A percentile compares a stretch with the other conserved stretches of the same genome.
Conservation (phyloP, 495 filamentous ascomycete species). For the Penicillium fimorum region DNA sequence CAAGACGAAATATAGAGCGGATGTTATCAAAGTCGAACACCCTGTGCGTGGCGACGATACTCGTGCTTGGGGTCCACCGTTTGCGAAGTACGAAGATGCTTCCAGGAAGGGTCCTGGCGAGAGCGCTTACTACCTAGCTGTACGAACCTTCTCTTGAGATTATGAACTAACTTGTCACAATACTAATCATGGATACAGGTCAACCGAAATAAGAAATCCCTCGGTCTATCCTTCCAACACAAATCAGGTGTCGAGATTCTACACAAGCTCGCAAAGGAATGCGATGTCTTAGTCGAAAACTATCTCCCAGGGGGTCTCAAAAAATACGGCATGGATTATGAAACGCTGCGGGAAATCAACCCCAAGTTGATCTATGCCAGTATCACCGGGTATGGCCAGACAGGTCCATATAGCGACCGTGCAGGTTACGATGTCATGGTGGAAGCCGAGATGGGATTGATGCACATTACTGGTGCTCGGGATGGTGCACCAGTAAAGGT, state of each 20-base stretch:
- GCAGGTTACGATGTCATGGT: constrained; percentile 99
- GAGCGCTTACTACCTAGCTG: constrained; percentile 90
- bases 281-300: constrained; percentile 94
- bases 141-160: constrained; percentile 38
- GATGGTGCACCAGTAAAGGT: constrained; percentile 96
- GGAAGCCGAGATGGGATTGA: constrained; percentile 94
- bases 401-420: constrained; percentile 82
- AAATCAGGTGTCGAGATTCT: constrained; percentile 79
- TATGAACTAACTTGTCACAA: background rate
- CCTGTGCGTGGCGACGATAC: constrained; percentile 91
- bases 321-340: constrained; percentile 88
- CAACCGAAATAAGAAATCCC: constrained; percentile 94
- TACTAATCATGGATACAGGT: constrained; percentile 52
- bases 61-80: constrained; percentile 93
- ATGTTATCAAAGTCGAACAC: constrained; percentile 97
- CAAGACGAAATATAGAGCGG: constrained; percentile 59
- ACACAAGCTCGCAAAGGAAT: constrained; percentile 76
- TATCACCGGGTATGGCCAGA: constrained; percentile 82
- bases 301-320: constrained; percentile 89
- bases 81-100: constrained; percentile 68
- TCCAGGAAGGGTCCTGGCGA: constrained; percentile 74
- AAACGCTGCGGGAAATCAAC: constrained; percentile 74
- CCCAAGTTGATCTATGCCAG: constrained; percentile 68
- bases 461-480: constrained; percentile 92
- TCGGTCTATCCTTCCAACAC: constrained; percentile 88